Conservation (phyloP, 2,329 filamentous ascomycete genomes). For the Aureobasidium sp. region DNA sequence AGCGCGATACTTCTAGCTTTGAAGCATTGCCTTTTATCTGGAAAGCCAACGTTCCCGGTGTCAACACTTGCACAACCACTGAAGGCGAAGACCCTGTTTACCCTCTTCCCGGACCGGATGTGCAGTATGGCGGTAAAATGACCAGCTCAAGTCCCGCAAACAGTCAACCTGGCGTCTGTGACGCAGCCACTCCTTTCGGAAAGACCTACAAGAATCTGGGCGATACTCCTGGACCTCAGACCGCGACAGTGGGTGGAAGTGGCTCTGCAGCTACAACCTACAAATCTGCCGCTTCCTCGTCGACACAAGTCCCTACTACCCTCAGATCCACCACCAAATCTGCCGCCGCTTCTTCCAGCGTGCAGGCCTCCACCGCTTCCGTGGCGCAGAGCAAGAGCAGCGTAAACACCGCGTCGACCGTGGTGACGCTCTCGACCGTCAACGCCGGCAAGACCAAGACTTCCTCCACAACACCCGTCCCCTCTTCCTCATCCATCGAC, state of each 20-base stretch:
- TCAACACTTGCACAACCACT: conserved; percentile 35
- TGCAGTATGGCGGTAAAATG: conserved; percentile 33
- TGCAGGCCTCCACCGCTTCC: background rate
- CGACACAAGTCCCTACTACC: conserved; percentile 1
- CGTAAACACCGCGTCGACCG: background rate
- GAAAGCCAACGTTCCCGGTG: conserved; percentile 36
- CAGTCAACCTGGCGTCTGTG: conserved; percentile 24
- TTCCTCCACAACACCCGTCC: conserved; percentile 7
- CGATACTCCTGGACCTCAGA: background rate
- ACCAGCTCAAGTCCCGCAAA: conserved; percentile 24
- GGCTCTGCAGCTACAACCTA: conserved; percentile 1
- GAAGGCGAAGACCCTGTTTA: conserved; percentile 36
- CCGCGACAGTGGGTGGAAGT: background rate
- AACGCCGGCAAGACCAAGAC: background rate
- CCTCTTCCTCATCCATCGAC: background rate
- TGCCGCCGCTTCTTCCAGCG: background rate
- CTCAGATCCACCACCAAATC: background rate
- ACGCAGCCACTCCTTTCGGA: conserved; percentile 25
- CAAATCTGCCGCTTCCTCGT: conserved; percentile 12
- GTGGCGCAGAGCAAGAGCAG: background rate
- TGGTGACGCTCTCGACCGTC: background rate
- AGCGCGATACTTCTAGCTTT: conserved; percentile 4
- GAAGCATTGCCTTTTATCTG: conserved; percentile 35
- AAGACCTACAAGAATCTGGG: conserved; percentile 22
- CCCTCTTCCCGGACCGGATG: conserved; percentile 35